Evolutionary conservation across 495 filamentous ascomycete genomes (phyloP).

Genomic region (Gamarada debralockiae): DNA sequence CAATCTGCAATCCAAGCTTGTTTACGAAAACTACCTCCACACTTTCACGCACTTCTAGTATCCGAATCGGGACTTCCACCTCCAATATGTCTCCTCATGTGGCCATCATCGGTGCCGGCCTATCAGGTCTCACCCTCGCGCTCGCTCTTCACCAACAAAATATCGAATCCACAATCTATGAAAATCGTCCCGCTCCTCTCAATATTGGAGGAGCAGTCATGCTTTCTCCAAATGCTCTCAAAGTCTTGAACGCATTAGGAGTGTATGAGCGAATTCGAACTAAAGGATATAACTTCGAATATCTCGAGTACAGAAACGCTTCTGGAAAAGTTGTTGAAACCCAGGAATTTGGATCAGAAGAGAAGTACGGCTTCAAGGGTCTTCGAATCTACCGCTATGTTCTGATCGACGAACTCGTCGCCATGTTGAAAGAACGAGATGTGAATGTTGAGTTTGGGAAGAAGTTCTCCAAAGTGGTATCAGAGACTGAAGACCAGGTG

Average conservation of each 20-base stretch:
- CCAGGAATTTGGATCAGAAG: constrained; percentile 13
- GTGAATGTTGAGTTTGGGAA: constrained; percentile 9
- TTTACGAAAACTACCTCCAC: too few relatives aligned
- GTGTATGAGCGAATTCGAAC: constrained; percentile 27
- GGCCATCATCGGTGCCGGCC: constrained; percentile 16
- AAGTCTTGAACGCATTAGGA: constrained; percentile 38
- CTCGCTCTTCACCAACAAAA: constrained; percentile 31
- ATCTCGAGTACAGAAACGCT: constrained; percentile 10
- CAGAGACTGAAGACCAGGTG: constrained; percentile 9
- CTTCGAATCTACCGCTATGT: constrained; percentile 15
- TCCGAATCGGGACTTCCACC: too few relatives aligned
- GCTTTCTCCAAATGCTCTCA: constrained; percentile 48
- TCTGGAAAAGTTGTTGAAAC: constrained; percentile 3
- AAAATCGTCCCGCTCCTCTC: constrained; percentile 28
- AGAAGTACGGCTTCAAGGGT: constrained; percentile 12
- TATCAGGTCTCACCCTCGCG: constrained; percentile 32
- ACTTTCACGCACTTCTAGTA: too few relatives aligned
- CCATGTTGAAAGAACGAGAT: constrained; percentile 5
- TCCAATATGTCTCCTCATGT: too few relatives aligned
- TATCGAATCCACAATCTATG: constrained; percentile 42
- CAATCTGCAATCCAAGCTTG: too few relatives aligned
- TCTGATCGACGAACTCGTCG: constrained; percentile 8
- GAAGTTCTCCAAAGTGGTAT: constrained; percentile 8
- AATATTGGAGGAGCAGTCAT: constrained; percentile 45
- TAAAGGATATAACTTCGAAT: constrained; percentile 19